phyloP scores from a whole-genome alignment of 192 early-diverging fungal species.

The Geranomyces michiganensis region DNA sequence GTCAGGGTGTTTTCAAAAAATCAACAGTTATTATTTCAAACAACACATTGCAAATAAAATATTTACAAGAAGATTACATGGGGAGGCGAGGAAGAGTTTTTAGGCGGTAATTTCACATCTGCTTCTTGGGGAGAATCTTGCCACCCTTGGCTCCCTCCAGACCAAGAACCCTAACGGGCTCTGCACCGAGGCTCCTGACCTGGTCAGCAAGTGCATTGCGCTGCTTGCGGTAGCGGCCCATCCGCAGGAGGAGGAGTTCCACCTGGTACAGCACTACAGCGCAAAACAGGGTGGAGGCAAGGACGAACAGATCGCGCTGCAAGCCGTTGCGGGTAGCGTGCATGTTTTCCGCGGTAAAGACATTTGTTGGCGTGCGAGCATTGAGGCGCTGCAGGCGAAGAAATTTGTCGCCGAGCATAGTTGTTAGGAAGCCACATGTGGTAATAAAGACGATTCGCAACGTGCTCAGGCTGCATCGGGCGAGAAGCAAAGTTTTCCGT shows the following conservation, averaged over 20 bases:
- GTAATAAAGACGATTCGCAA: constrained; percentile 22
- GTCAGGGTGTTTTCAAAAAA: too few species aligned
- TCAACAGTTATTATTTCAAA: too few species aligned
- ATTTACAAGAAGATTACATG: too few species aligned
- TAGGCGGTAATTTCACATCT: too few species aligned
- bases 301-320: constrained; percentile 33
- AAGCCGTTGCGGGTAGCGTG: constrained; percentile 12
- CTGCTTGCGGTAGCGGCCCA: constrained; percentile 39
- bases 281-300: constrained; percentile 28
- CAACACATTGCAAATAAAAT: too few species aligned
- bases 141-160: constrained; percentile 28
- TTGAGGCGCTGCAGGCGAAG: constrained; percentile 21
- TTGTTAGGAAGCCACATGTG: constrained; percentile 8
- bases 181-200: constrained; percentile 30
- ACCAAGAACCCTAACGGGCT: constrained; percentile 18
- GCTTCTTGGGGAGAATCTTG: constrained; percentile 17
- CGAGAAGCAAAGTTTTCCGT: not conserved
- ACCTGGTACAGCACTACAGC: constrained; percentile 31
- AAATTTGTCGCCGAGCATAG: constrained; percentile 21
- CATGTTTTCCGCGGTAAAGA: constrained; percentile 24
- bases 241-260: constrained; percentile 26
- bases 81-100: too few species aligned
- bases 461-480: constrained; percentile 9
- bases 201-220: constrained; percentile 30
- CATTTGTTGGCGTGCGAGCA: constrained; percentile 6